These are phyloP conservation scores for Mycena amicta DNA, from an alignment of 768 basidiomycete genomes.

Conservation along the genomic window DNA sequence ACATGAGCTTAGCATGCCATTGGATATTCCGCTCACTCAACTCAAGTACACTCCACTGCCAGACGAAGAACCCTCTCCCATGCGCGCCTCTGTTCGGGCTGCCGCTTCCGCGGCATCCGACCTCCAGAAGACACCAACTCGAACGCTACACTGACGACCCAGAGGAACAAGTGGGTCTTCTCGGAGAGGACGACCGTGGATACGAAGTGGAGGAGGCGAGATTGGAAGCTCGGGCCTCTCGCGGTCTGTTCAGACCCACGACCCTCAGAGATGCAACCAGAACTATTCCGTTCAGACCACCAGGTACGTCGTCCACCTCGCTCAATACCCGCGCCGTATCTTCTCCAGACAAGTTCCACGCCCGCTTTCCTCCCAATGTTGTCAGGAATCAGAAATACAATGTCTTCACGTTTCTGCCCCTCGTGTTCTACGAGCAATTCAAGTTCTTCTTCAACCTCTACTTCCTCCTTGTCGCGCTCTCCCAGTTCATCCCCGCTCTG, in stretches of 20 bases:
- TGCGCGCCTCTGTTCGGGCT: constrained; percentile 37
- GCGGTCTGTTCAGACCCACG: constrained; percentile 30
- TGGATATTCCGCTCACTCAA: constrained; percentile 16
- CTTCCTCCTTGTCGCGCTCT: constrained; percentile 94
- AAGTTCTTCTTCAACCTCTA: constrained; percentile 99
- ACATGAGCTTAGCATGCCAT: no score
- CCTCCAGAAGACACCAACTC: constrained; percentile 48
- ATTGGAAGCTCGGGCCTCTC: constrained; percentile 13
- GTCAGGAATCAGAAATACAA: constrained; percentile 99
- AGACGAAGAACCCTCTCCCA: constrained; percentile 25
- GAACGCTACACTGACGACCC: constrained; percentile 64
- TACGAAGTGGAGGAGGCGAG: constrained; percentile 34
- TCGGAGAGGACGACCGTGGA: constrained; percentile 44
- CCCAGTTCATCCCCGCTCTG: constrained; percentile 93
- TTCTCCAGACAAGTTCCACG: constrained; percentile 66
- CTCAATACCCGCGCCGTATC: background rate
- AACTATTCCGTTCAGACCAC: constrained; percentile 75
- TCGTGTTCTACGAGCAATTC: constrained; percentile 99
- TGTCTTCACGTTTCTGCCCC: constrained; percentile 91
- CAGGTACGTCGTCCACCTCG: constrained; percentile 44
- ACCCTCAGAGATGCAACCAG: constrained; percentile 69
- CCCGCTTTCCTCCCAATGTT: constrained; percentile 80
- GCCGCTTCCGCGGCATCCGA: constrained; percentile 38
- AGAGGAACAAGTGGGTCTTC: constrained; percentile 60
- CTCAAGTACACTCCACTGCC: constrained; percentile 25